These are phyloP conservation scores for Pulveroboletus sp. DNA, from an alignment of 1,284 basidiomycete species.

Conservation along the genomic window DNA sequence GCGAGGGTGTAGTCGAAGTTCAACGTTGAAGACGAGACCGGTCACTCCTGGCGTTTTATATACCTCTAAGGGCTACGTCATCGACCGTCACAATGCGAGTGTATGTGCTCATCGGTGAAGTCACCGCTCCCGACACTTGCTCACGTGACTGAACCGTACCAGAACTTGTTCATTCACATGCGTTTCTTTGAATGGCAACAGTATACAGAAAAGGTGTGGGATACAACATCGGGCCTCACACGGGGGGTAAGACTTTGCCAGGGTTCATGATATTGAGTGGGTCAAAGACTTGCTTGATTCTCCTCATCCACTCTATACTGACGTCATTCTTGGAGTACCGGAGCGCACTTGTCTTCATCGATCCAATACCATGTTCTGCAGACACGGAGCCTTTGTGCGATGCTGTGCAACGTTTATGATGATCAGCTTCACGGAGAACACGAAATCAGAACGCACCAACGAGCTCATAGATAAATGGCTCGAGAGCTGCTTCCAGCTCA, in stretches of 20 bases:
- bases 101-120: too few species aligned
- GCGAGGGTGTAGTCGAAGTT: too few species aligned
- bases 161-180: neutral
- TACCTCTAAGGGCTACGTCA: too few species aligned
- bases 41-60: too few species aligned
- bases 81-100: too few species aligned
- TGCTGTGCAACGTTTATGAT: conserved; percentile 39
- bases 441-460: conserved; percentile 56
- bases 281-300: conserved; percentile 90
- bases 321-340: conserved; percentile 83
- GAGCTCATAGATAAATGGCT: conserved; percentile 96
- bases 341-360: conserved; percentile 93
- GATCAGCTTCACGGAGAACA: neutral
- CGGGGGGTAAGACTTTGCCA: conserved; percentile 64
- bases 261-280: conserved; percentile 92
- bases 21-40: too few species aligned
- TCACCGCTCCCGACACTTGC: too few species aligned
- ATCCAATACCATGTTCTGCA: conserved; percentile 94
- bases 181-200: neutral
- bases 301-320: conserved; percentile 88
- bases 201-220: neutral
- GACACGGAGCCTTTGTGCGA: conserved; percentile 87
- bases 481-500: conserved; percentile 85
- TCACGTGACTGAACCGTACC: too few species aligned
- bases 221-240: neutral